phyloP scores from a whole-genome alignment of 257 asterid species.

The Voacanga thouarsii region DNA sequence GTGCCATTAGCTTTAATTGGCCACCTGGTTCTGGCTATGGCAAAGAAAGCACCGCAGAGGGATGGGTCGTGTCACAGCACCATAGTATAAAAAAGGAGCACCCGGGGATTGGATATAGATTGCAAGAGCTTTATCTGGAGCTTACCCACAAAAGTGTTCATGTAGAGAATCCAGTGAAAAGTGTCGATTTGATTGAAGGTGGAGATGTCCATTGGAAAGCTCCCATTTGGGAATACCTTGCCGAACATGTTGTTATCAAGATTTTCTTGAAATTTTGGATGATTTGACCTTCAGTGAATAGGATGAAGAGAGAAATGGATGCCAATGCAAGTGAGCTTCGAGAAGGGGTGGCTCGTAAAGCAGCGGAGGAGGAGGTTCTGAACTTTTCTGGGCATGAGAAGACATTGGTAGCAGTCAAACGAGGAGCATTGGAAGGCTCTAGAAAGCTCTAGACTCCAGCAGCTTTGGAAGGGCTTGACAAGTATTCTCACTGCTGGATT shows the following conservation, averaged over 20 bases:
- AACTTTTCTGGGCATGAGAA: conserved; percentile 5
- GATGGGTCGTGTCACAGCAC: conserved; percentile 79
- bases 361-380: neutral
- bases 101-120: conserved; percentile 93
- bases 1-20: conserved; percentile 51
- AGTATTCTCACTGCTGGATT: no score
- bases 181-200: conserved; percentile 91
- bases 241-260: conserved; percentile 61
- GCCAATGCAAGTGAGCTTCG: no score
- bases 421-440: neutral
- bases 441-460: neutral
- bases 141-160: conserved; percentile 85
- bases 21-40: conserved; percentile 92
- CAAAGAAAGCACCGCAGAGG: conserved; percentile 85
- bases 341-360: no score
- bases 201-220: conserved; percentile 91
- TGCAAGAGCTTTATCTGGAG: conserved; percentile 86
- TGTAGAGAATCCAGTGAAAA: conserved; percentile 90
- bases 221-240: conserved; percentile 85
- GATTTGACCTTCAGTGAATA: neutral
- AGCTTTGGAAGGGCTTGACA: no score
- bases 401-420: neutral
- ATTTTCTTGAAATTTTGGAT: neutral
- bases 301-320: neutral
- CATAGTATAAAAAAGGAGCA: conserved; percentile 78